Evolutionary conservation across 768 basidiomycete genomes (phyloP).

Genomic region (Lentinula lateritia): DNA sequence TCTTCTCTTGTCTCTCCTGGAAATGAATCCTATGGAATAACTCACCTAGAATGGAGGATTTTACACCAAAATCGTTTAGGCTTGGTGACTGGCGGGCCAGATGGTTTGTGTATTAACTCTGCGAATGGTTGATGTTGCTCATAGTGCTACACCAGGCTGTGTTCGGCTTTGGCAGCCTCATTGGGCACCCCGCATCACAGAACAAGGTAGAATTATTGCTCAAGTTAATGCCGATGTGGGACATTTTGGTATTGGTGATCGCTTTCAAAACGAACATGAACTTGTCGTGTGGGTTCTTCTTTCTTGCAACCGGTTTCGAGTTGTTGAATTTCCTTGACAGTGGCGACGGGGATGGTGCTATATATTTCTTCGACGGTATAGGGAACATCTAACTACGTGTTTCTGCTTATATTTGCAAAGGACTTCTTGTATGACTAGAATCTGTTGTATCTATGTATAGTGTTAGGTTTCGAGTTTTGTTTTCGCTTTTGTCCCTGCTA

Average conservation of each 20-base stretch:
- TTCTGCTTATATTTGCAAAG: background rate
- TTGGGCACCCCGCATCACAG: constrained; percentile 27
- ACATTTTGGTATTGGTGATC: constrained; percentile 55
- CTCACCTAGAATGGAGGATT: constrained; percentile 49
- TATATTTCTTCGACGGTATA: constrained; percentile 7
- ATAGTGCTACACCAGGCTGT: constrained; percentile 42
- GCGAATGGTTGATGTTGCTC: background rate
- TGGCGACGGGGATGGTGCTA: constrained; percentile 4
- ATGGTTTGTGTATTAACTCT: constrained; percentile 35
- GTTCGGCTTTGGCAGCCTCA: constrained; percentile 61
- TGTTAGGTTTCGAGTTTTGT: background rate
- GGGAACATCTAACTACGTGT: background rate
- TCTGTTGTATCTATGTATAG: background rate
- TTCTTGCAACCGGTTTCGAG: background rate
- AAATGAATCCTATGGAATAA: constrained; percentile 40
- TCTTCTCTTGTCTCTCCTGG: constrained; percentile 25
- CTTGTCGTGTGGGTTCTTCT: constrained; percentile 52
- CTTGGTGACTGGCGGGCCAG: constrained; percentile 56
- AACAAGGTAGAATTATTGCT: constrained; percentile 46
- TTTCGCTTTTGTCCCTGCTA: background rate
- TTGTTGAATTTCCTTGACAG: background rate
- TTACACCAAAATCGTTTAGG: constrained; percentile 30
- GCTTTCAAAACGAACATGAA: constrained; percentile 42
- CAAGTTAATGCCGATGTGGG: constrained; percentile 53
- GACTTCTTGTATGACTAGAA: background rate